phyloP scores from a whole-genome alignment of 2,329 filamentous ascomycete genomes.

The Epichloe gansuensis region DNA sequence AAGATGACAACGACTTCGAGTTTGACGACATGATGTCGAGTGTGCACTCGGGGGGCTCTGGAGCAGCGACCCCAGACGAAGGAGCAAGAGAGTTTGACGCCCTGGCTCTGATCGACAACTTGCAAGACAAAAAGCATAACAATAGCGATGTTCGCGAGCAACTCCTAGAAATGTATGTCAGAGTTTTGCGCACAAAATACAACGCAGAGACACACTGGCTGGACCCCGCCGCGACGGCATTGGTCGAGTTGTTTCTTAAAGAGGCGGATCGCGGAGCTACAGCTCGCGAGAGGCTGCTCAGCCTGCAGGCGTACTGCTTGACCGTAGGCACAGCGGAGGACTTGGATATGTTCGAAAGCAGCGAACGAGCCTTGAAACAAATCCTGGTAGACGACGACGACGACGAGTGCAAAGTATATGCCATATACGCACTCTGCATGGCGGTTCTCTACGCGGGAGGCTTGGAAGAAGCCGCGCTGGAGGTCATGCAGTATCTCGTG shows the following conservation, averaged over 20 bases:
- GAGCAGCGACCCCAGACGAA: conserved; percentile 48
- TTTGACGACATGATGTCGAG: conserved; percentile 32
- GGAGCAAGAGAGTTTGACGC: conserved; percentile 49
- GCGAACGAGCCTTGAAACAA: conserved; percentile 19
- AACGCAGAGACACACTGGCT: conserved; percentile 28
- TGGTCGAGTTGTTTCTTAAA: conserved; percentile 53
- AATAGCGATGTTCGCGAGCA: conserved; percentile 56
- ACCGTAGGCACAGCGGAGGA: conserved; percentile 58
- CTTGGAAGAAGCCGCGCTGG: conserved; percentile 50
- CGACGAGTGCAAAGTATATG: conserved; percentile 50
- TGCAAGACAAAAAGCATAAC: conserved; percentile 64
- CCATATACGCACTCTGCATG: conserved; percentile 62
- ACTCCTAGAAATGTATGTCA: conserved; percentile 20
- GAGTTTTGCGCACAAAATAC: conserved; percentile 40
- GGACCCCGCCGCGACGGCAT: conserved; percentile 42
- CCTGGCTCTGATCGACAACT: conserved; percentile 53
- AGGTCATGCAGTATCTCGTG: conserved; percentile 61
- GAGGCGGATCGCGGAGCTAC: conserved; percentile 58
- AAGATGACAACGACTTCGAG: conserved; percentile 26
- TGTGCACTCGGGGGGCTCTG: conserved; percentile 28
- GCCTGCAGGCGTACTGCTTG: conserved; percentile 58
- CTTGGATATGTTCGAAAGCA: conserved; percentile 19
- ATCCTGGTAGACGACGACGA: conserved; percentile 43
- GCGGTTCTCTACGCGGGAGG: conserved; percentile 66
- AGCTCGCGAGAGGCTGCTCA: conserved; percentile 55